phyloP scores from a whole-genome alignment of 495 filamentous ascomycete species.

The Cercophora samala region DNA sequence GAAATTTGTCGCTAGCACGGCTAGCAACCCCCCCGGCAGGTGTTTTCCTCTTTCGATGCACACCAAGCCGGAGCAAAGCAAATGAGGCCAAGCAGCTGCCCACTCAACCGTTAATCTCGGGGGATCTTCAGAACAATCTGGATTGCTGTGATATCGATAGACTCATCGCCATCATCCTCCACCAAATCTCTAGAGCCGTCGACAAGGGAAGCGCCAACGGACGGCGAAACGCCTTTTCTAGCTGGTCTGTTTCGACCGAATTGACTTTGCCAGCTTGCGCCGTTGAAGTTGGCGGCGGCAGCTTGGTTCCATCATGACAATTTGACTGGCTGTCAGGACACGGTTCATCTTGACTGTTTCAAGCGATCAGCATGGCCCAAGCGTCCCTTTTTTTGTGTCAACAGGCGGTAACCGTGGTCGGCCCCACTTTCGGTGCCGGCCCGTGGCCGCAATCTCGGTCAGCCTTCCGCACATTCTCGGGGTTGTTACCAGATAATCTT shows the following conservation, averaged over 20 bases:
- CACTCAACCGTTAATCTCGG: not conserved
- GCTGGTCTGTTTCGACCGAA: not conserved
- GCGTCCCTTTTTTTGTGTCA: not conserved
- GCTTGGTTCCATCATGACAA: not conserved
- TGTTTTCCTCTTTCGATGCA: not conserved
- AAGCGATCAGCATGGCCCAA: not conserved
- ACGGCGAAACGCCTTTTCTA: not conserved
- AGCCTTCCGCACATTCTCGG: not conserved
- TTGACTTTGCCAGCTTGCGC: constrained; percentile 2
- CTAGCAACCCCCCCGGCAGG: not conserved
- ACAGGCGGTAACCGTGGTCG: not conserved
- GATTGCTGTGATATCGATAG: not conserved
- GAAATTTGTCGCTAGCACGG: not conserved
- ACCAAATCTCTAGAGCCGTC: not conserved
- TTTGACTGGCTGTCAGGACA: not conserved
- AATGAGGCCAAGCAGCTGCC: constrained; percentile 3
- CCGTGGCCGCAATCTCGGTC: not conserved
- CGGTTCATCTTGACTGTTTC: not conserved
- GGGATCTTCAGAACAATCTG: constrained; percentile 1
- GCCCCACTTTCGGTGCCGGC: not conserved
- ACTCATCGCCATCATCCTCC: not conserved
- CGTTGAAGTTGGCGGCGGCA: not conserved
- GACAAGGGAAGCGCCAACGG: constrained; percentile 5
- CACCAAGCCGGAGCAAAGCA: constrained; percentile 7
- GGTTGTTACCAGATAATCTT: not conserved